A percentile compares a stretch with the other conserved stretches of the same genome.
Evolutionary conservation across 2,329 filamentous ascomycete genomes (phyloP).

Genomic region (Bipolaris oryzae): DNA sequence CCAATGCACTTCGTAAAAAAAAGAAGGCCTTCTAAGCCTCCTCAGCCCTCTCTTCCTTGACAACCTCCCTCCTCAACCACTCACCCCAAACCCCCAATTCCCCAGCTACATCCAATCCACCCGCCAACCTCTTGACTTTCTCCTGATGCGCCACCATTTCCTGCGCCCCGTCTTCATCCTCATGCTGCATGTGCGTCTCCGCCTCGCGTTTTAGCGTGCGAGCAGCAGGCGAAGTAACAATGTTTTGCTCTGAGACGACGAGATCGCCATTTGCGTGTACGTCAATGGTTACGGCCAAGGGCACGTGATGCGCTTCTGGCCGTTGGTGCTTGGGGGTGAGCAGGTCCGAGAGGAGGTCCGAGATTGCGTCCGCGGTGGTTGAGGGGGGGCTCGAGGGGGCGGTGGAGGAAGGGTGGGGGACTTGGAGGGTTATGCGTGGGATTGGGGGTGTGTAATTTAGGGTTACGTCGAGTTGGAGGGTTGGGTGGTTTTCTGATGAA

Average conservation of each 20-base stretch:
- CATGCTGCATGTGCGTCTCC: background rate
- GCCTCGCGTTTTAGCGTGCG: background rate
- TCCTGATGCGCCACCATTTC: constrained; percentile 29
- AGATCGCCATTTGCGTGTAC: constrained; percentile 66
- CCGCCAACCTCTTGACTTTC: constrained; percentile 46
- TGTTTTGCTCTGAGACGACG: constrained; percentile 64
- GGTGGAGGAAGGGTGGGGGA: constrained; percentile 34
- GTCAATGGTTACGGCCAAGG: constrained; percentile 60
- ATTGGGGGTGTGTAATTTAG: constrained; percentile 42
- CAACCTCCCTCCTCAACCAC: constrained; percentile 50
- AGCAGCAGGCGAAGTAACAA: constrained; percentile 39
- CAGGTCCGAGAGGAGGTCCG: constrained; percentile 24
- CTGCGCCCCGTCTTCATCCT: background rate
- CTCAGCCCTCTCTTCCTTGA: background rate
- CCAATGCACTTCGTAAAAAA: too few species aligned
- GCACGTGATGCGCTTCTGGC: constrained; percentile 33
- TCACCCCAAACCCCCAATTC: constrained; percentile 60
- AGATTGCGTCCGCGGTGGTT: constrained; percentile 13
- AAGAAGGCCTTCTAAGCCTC: background rate
- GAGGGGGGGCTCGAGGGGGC: background rate
- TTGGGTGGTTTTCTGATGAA: background rate
- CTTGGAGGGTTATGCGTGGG: constrained; percentile 40
- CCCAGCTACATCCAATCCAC: constrained; percentile 55
- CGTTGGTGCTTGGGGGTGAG: constrained; percentile 17
- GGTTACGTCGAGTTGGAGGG: constrained; percentile 38